Conservation (phyloP, 192 early-diverging fungal species). For the Pilobolus umbonatus region DNA sequence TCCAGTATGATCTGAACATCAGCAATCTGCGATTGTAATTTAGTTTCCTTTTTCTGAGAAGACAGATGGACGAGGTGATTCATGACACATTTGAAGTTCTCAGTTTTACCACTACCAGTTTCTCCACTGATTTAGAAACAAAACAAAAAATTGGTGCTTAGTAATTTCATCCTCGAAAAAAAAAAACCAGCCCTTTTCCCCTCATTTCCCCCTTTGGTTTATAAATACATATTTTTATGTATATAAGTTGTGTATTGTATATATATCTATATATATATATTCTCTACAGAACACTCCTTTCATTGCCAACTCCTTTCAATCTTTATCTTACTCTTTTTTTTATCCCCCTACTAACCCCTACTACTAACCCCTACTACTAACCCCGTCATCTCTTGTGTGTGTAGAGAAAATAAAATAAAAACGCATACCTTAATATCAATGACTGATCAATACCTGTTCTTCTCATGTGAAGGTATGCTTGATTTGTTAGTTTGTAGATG, state of each 20-base stretch:
- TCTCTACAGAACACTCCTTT: background rate
- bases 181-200: background rate
- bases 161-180: background rate
- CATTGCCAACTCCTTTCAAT: too few species aligned
- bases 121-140: slow-evolving; percentile 65
- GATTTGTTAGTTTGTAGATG: slow-evolving; percentile 68
- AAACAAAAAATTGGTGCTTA: background rate
- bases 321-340: too few species aligned
- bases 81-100: slow-evolving; percentile 60
- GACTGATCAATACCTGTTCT: slow-evolving; percentile 64
- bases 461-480: slow-evolving; percentile 77
- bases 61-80: slow-evolving; percentile 67
- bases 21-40: slow-evolving; percentile 63
- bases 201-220: background rate
- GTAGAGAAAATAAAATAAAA: background rate
- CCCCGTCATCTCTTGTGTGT: background rate
- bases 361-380: too few species aligned
- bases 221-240: background rate
- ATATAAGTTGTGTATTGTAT: background rate
- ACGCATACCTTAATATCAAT: slow-evolving; percentile 30
- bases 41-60: slow-evolving; percentile 65
- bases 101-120: slow-evolving; percentile 83
- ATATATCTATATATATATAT: slow-evolving; percentile 9
- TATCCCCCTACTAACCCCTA: too few species aligned
- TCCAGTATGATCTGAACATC: slow-evolving; percentile 72